phyloP scores from a whole-genome alignment of 1,284 basidiomycete species.

The Moesziomyces aphidis region DNA sequence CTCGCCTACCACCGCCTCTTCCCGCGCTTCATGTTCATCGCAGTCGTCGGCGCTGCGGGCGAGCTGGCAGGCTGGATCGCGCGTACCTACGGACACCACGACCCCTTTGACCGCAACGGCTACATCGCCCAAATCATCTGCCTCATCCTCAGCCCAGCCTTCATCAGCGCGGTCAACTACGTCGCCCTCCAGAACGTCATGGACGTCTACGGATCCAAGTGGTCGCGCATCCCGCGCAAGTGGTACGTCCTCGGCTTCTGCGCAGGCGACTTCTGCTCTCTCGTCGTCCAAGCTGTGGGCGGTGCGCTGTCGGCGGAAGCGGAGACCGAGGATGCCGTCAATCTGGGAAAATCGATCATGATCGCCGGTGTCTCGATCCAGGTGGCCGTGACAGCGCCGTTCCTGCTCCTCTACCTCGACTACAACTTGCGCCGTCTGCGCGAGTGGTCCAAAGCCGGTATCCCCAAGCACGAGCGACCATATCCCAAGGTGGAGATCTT shows the following conservation, averaged over 20 bases:
- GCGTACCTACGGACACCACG: constrained; percentile 17
- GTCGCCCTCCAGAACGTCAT: constrained; percentile 41
- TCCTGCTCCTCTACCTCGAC: constrained; percentile 38
- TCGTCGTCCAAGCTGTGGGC: constrained; percentile 43
- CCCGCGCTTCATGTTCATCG: constrained; percentile 39
- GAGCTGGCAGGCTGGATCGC: constrained; percentile 44
- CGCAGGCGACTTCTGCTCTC: constrained; percentile 36
- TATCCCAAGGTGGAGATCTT: constrained; percentile 30
- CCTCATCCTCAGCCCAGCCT: constrained; percentile 47
- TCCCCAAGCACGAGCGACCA: constrained; percentile 16
- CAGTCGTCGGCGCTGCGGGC: constrained; percentile 30
- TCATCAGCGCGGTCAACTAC: constrained; percentile 51
- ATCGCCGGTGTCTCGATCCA: constrained; percentile 47
- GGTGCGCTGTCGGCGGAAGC: constrained; percentile 39
- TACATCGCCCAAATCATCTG: constrained; percentile 51
- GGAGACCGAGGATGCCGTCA: constrained; percentile 7
- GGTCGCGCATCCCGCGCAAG: constrained; percentile 44
- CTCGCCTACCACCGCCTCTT: constrained; percentile 25
- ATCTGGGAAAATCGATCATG: constrained; percentile 33
- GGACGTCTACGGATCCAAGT: constrained; percentile 44
- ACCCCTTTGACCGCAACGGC: constrained; percentile 40
- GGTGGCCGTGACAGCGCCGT: constrained; percentile 42
- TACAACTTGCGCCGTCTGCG: constrained; percentile 42
- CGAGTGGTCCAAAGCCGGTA: constrained; percentile 20
- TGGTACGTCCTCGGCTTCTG: constrained; percentile 44